Evolutionary conservation across 768 basidiomycete species (phyloP).

Genomic region (Suillus weaverae): DNA sequence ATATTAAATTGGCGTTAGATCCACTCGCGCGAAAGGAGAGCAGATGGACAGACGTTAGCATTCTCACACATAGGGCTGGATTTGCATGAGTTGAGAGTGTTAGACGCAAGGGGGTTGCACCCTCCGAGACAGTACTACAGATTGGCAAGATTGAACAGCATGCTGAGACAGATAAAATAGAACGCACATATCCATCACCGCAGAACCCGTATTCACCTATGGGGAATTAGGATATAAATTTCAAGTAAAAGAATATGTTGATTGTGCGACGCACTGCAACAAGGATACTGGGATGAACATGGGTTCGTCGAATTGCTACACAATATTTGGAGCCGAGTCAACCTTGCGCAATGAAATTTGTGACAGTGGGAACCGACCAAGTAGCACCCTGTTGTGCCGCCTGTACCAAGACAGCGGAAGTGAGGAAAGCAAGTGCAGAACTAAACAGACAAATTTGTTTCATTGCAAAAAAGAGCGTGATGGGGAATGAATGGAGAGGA

Average conservation of each 20-base stretch:
- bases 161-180: background rate
- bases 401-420: slow-evolving; percentile 19
- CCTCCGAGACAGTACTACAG: slow-evolving; percentile 78
- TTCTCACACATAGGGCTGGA: slow-evolving; percentile 73
- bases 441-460: slow-evolving; percentile 15
- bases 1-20: slow-evolving; percentile 37
- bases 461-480: slow-evolving; percentile 18
- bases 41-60: slow-evolving; percentile 45
- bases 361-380: slow-evolving; percentile 19
- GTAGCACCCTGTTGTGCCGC: slow-evolving; percentile 30
- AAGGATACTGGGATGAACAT: slow-evolving; percentile 40
- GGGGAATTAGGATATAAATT: slow-evolving; percentile 2
- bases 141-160: slow-evolving; percentile 9
- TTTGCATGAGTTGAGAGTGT: slow-evolving; percentile 61
- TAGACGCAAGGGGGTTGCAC: slow-evolving; percentile 78
- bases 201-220: slow-evolving; percentile 57
- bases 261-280: slow-evolving; percentile 41
- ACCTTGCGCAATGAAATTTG: background rate
- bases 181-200: slow-evolving; percentile 41
- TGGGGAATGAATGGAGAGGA: background rate
- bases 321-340: slow-evolving; percentile 1
- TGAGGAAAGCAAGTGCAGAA: slow-evolving; percentile 18
- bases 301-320: slow-evolving; percentile 38
- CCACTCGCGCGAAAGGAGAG: background rate
- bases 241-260: background rate